phyloP scores from a whole-genome alignment of 2,329 filamentous ascomycete species.

The Chrysosporium queenslandicum region DNA sequence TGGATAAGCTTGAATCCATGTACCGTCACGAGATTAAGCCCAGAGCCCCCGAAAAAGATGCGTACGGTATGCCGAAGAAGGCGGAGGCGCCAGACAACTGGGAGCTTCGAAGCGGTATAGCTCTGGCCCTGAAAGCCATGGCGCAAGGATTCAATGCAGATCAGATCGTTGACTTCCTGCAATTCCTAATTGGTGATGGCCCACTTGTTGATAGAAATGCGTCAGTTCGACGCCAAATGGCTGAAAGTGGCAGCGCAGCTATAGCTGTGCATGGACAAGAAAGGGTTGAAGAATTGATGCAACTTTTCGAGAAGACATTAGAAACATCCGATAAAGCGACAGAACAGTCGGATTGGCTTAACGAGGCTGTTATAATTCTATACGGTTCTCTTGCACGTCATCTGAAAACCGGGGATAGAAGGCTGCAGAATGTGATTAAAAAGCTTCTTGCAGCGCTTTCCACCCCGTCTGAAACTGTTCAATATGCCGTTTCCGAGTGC shows the following conservation, averaged over 20 bases:
- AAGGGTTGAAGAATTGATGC: conserved; percentile 83
- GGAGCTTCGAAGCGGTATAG: conserved; percentile 84
- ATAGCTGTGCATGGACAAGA: conserved; percentile 72
- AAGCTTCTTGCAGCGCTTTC: conserved; percentile 76
- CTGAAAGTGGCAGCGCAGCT: conserved; percentile 73
- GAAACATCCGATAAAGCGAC: conserved; percentile 74
- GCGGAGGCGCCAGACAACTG: conserved; percentile 79
- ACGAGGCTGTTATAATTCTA: conserved; percentile 94
- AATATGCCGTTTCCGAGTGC: conserved; percentile 92
- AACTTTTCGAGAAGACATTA: conserved; percentile 78
- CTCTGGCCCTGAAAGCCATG: conserved; percentile 75
- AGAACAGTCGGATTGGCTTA: conserved; percentile 75
- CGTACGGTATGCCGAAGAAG: conserved; percentile 90
- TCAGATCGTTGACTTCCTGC: conserved; percentile 66
- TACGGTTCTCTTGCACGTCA: conserved; percentile 91
- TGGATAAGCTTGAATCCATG: conserved; percentile 56
- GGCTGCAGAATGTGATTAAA: conserved; percentile 79
- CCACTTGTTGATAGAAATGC: conserved; percentile 75
- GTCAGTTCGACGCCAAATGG: conserved; percentile 76
- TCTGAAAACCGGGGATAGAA: conserved; percentile 70
- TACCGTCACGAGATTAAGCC: conserved; percentile 77
- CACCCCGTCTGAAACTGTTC: conserved; percentile 91
- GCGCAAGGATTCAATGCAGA: conserved; percentile 57
- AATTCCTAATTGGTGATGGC: conserved; percentile 75
- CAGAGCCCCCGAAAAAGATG: conserved; percentile 71